These are phyloP conservation scores for Nigrospora sphaerica DNA, from an alignment of 2,329 filamentous ascomycete species.

Conservation along the genomic window DNA sequence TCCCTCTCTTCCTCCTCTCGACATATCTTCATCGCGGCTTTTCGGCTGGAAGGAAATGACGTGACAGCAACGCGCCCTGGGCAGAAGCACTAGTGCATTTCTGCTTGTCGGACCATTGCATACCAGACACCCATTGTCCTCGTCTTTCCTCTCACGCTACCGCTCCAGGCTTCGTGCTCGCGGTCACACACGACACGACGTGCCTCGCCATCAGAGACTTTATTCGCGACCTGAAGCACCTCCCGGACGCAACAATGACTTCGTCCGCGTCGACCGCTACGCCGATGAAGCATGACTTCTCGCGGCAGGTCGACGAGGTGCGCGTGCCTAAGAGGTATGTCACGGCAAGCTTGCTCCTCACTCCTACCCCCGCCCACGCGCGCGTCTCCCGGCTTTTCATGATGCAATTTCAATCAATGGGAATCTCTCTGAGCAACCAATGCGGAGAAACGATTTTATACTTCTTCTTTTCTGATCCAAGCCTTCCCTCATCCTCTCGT, in stretches of 20 bases:
- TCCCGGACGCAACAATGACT: conserved; percentile 27
- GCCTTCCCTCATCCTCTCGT: conserved; percentile 3
- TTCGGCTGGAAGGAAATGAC: too few relatives aligned
- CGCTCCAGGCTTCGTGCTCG: conserved; percentile 1
- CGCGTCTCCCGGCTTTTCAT: conserved; percentile 11
- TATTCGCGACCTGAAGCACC: too few relatives aligned
- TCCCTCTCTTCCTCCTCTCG: too few relatives aligned
- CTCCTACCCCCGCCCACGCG: conserved; percentile 3
- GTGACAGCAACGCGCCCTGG: too few relatives aligned
- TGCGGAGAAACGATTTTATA: conserved; percentile 79
- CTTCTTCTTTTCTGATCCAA: conserved; percentile 16
- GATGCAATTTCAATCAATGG: conserved; percentile 70
- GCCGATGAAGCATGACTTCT: conserved; percentile 66
- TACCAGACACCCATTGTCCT: too few relatives aligned
- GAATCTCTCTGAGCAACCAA: conserved; percentile 98
- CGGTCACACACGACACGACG: too few relatives aligned
- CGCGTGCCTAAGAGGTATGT: conserved; percentile 87
- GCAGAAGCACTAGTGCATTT: too few relatives aligned
- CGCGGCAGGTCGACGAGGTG: conserved; percentile 73
- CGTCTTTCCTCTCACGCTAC: neutral
- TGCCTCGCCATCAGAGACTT: too few relatives aligned
- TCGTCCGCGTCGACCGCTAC: conserved; percentile 69
- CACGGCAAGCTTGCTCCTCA: neutral
- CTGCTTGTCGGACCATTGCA: too few relatives aligned
- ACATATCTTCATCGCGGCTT: too few relatives aligned